These are phyloP conservation scores for Cyclotella sp. DNA, from an alignment of 108 stramenopile species.

Conservation along the genomic window DNA sequence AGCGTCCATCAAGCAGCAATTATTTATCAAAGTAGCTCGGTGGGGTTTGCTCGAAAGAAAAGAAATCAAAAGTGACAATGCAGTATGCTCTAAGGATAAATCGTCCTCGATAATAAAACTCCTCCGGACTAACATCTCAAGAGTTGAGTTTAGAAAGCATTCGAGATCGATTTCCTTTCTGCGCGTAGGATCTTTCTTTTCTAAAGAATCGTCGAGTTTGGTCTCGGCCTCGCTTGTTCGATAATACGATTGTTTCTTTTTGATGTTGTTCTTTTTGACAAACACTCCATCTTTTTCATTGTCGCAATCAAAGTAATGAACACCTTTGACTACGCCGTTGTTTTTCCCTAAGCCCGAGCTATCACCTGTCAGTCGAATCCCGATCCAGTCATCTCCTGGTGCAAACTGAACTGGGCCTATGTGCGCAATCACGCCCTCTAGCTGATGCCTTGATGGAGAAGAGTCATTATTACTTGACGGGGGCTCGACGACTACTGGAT, in stretches of 20 bases:
- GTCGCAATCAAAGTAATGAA: slow-evolving; percentile 27
- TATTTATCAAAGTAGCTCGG: slow-evolving; percentile 29
- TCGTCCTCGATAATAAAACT: slow-evolving; percentile 15
- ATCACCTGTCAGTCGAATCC: slow-evolving; percentile 73
- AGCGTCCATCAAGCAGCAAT: slow-evolving; percentile 13
- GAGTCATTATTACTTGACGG: slow-evolving; percentile 3
- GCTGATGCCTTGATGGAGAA: slow-evolving; percentile 16
- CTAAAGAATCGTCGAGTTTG: not conserved
- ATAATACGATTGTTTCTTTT: slow-evolving; percentile 1
- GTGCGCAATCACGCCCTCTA: slow-evolving; percentile 79
- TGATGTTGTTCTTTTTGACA: slow-evolving; percentile 24
- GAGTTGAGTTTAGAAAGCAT: not conserved
- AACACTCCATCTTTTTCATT: slow-evolving; percentile 42
- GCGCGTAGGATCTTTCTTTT: slow-evolving; percentile 17
- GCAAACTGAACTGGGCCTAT: slow-evolving; percentile 72
- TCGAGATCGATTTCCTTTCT: slow-evolving; percentile 11
- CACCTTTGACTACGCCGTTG: slow-evolving; percentile 19
- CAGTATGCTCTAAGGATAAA: slow-evolving; percentile 30
- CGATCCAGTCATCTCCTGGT: slow-evolving; percentile 80
- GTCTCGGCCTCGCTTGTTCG: not conserved
- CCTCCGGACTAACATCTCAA: slow-evolving; percentile 7
- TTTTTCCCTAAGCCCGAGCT: slow-evolving; percentile 53
- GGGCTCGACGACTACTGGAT: slow-evolving; percentile 21
- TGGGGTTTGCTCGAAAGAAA: slow-evolving; percentile 32
- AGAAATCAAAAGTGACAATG: slow-evolving; percentile 16